These are phyloP conservation scores for Rhynchosporium graminicola DNA, from an alignment of 2,329 filamentous ascomycete genomes.

Conservation along the genomic window DNA sequence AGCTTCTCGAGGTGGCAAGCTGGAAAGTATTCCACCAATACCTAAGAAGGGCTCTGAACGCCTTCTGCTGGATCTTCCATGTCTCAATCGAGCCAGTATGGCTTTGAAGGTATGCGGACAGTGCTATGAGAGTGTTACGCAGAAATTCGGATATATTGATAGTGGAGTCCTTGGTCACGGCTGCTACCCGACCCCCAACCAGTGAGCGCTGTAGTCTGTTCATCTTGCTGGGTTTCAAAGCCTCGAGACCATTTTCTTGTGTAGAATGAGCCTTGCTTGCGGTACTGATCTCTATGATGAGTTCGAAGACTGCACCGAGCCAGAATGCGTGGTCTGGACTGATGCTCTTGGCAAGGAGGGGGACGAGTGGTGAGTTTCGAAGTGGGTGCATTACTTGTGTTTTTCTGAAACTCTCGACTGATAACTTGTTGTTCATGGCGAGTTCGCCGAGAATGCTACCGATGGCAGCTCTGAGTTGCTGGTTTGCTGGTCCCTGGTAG, in stretches of 20 bases:
- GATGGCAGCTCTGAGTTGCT: slow-evolving; percentile 32
- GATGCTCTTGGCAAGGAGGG: slow-evolving; percentile 46
- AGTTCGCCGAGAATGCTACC: slow-evolving; percentile 33
- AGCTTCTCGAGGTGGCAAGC: slow-evolving; percentile 48
- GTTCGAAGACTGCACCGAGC: slow-evolving; percentile 55
- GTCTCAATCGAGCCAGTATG: slow-evolving; percentile 35
- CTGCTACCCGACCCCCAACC: slow-evolving; percentile 54
- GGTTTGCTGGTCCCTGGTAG: slow-evolving; percentile 30
- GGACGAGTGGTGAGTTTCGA: slow-evolving; percentile 56
- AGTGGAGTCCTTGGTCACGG: slow-evolving; percentile 62
- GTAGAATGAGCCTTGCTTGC: slow-evolving; percentile 46
- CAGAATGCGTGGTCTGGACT: slow-evolving; percentile 45
- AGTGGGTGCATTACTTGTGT: slow-evolving; percentile 58
- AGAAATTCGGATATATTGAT: slow-evolving; percentile 56
- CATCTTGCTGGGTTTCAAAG: slow-evolving; percentile 51
- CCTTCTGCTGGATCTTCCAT: slow-evolving; percentile 43
- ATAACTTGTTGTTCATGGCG: slow-evolving; percentile 30
- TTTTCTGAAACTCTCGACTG: slow-evolving; percentile 40
- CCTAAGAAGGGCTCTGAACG: slow-evolving; percentile 48
- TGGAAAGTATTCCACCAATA: slow-evolving; percentile 57
- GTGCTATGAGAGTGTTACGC: slow-evolving; percentile 44
- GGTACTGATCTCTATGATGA: slow-evolving; percentile 47
- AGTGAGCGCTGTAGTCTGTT: slow-evolving; percentile 63
- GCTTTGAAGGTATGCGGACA: slow-evolving; percentile 48
- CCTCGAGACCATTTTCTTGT: slow-evolving; percentile 47